Conservation (phyloP, 108 stramenopile genomes). For the Fragilariopsis cylindrus region DNA sequence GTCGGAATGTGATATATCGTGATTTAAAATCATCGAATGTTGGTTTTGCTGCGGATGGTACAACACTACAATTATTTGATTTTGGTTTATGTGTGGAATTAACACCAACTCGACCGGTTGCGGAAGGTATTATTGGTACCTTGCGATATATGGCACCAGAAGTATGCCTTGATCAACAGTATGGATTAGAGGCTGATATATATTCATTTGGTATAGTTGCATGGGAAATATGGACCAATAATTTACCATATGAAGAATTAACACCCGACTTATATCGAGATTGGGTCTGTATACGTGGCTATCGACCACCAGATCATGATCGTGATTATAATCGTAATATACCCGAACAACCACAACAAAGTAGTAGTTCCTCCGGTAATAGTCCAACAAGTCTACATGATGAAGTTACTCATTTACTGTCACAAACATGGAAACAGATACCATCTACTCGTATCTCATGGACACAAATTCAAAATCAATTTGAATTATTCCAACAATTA, state of each 20-base stretch:
- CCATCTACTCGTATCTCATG: not conserved
- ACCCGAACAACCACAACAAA: not conserved
- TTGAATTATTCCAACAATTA: not conserved
- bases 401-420: not conserved
- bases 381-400: not conserved
- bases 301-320: not conserved
- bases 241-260: not conserved
- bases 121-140: conserved; percentile 42
- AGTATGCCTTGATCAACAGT: conserved; percentile 55
- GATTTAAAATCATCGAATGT: conserved; percentile 41
- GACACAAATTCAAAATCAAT: not conserved
- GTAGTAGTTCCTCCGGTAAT: not conserved
- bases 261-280: not conserved
- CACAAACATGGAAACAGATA: conserved; percentile 8
- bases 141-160: conserved; percentile 80
- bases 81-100: conserved; percentile 27
- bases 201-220: conserved; percentile 42
- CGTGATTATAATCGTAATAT: not conserved
- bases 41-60: conserved; percentile 13
- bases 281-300: not conserved
- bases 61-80: not conserved
- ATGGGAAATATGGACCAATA: conserved; percentile 19
- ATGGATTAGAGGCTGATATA: conserved; percentile 71
- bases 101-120: not conserved
- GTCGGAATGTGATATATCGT: conserved; percentile 25